phyloP scores from a whole-genome alignment of 2,329 filamentous ascomycete genomes.

The Beauveria varroae region DNA sequence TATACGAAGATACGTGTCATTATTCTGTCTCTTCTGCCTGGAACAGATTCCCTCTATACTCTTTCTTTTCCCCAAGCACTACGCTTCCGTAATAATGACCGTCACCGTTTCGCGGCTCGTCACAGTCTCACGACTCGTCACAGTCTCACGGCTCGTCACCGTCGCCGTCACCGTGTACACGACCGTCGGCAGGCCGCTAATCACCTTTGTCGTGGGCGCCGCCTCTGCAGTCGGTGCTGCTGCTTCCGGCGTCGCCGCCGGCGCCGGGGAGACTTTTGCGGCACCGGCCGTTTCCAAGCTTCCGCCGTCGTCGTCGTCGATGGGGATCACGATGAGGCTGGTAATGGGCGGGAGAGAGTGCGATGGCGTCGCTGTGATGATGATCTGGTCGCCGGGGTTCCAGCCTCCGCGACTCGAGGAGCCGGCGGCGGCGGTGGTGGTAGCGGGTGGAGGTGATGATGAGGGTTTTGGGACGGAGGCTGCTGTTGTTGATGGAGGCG shows the following conservation, averaged over 20 bases:
- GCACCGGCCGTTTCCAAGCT: not conserved
- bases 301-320: not conserved
- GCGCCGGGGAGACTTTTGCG: not conserved
- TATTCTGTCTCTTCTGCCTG: not conserved
- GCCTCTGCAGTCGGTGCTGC: not conserved
- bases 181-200: slow-evolving; percentile 27
- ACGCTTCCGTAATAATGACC: slow-evolving; percentile 16
- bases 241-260: not conserved
- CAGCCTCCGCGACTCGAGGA: not conserved
- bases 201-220: slow-evolving; percentile 16
- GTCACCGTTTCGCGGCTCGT: slow-evolving; percentile 16
- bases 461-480: not conserved
- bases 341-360: not conserved
- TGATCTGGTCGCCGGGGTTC: not conserved
- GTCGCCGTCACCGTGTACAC: slow-evolving; percentile 30
- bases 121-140: slow-evolving; percentile 17
- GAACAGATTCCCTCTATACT: not conserved
- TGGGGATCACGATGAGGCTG: not conserved
- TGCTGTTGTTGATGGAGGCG: too few species aligned
- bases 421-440: not conserved
- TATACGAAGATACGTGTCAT: too few species aligned
- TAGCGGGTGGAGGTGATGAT: not conserved
- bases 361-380: slow-evolving; percentile 15
- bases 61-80: not conserved
- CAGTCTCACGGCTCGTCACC: slow-evolving; percentile 21